A percentile compares a stretch with the other conserved stretches of the same genome.
phyloP scores from a whole-genome alignment of 352 stramenopile genomes.

The Pythium grandisporangium region DNA sequence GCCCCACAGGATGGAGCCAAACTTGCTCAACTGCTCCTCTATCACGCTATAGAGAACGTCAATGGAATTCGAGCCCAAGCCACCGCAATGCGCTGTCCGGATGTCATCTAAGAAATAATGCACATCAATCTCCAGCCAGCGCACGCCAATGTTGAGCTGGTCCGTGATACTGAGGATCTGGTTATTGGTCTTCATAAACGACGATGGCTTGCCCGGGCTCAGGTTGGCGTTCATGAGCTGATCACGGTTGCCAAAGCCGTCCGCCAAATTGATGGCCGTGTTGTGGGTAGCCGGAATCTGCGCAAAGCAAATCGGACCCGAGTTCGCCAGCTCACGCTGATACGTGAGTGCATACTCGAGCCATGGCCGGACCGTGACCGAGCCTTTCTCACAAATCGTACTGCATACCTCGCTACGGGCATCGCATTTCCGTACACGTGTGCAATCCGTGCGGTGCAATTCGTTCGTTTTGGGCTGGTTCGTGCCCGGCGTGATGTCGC shows the following conservation, averaged over 20 bases:
- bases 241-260: slow-evolving; percentile 48
- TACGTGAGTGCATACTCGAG: slow-evolving; percentile 31
- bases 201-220: slow-evolving; percentile 25
- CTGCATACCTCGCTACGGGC: slow-evolving; percentile 24
- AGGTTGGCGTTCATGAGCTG: slow-evolving; percentile 45
- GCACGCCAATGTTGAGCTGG: slow-evolving; percentile 44
- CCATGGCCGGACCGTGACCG: slow-evolving; percentile 16
- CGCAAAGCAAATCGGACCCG: slow-evolving; percentile 26
- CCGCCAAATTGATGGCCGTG: slow-evolving; percentile 38
- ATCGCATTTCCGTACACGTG: slow-evolving; percentile 23
- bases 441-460: slow-evolving; percentile 18
- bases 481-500: slow-evolving; percentile 15
- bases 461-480: slow-evolving; percentile 25
- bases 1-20: slow-evolving; percentile 30
- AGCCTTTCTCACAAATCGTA: slow-evolving; percentile 30
- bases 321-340: slow-evolving; percentile 32
- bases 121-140: slow-evolving; percentile 52
- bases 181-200: slow-evolving; percentile 61
- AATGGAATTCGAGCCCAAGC: slow-evolving; percentile 25
- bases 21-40: slow-evolving; percentile 25
- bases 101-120: slow-evolving; percentile 56
- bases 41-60: slow-evolving; percentile 27
- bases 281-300: slow-evolving; percentile 52
- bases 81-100: slow-evolving; percentile 47
- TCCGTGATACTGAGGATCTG: slow-evolving; percentile 48